Evolutionary conservation across 2,329 filamentous ascomycete species (phyloP), one percentile per base, ranked within the genome.

Genomic region (Cytospora chrysosperma): DNA sequence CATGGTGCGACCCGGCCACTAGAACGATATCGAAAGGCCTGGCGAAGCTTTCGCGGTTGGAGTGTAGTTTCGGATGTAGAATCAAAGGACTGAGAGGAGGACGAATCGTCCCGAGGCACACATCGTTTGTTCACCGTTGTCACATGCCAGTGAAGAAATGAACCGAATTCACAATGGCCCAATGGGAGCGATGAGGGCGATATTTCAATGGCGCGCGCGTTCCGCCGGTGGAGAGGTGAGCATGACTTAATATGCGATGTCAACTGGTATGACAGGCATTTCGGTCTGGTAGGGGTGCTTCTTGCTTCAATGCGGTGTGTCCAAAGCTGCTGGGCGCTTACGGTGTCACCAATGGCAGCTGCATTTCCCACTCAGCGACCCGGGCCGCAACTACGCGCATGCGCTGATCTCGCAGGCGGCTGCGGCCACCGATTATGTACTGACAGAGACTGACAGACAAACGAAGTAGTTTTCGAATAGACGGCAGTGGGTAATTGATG

Each of bases 301-400:
- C 37, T n/a, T 28, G 37, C 6, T 24, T 19, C 30, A 43, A 54
- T 61, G 59, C 51, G 21, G 40, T 61, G 37, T n/a, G n/a, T n/a
- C 47, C 43, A 17, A 28, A 52, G 50, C 19, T 32, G 19, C 30
- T 21, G 51, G 51, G 62, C 62, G 62, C 62, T 64, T 64, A 64
- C 12, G 28, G 13, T 27, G 8, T 27, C 19, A 8, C n/a, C 21
- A 52, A 17, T 60, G 51, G 28, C n/a, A 17, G 19, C 53, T 56
- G 34, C 52, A 32, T 27, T 28, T 28, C 30, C 24, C 7, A 47
- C 27, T 12, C 32, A 61, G 50, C 51, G 55, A 56, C 37, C 40
- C 57, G 52, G 57, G 30, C 57, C 62, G 57, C 51, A 32, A 47
- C 62, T 57, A 34, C 57, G 53, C 52, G 53, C 62, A 64, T 47